Evolutionary conservation across 768 basidiomycete species (phyloP), one percentile per base, ranked within the genome.

Genomic region (Lactifluus echinatus): DNA sequence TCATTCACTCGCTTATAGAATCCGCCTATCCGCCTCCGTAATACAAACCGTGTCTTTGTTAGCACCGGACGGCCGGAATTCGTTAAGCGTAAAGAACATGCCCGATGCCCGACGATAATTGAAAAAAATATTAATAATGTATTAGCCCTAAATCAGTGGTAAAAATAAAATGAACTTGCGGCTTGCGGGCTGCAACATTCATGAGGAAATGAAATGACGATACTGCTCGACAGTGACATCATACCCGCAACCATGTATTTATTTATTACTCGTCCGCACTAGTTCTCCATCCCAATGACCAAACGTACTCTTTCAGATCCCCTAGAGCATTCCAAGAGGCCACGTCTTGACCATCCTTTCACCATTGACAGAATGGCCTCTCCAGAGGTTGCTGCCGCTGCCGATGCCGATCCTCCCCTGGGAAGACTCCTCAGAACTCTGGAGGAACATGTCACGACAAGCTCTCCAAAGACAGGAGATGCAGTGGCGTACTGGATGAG

Each of bases 401-500:
- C 75, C 1, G 86, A 90, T 66, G 75, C 74, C 33, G 72, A 85
- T 57, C 82, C 84, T 2, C 92, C 92, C 14, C 70, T 90, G 39
- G 65, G 69, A 15, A 77, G 76, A 64, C 73, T 94, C 8, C 70
- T 79, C 47, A 64, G 78, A 23, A 73, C 77, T 0, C 60, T 83
- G 45, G 64, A 72, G 45, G 64, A 72, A 44, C 56, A 68, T 34
- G 68, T 17, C 26, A 8, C 29, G 5, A 21, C 33, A 6, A 29
- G 3, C 67, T 75, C 23, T 54, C 58, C 7, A 42, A 53, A 37
- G 34, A 76, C 74, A 33, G 83, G 87, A 2, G 75, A 79, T 12
- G 79, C 79, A 2, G 78, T 94, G 0, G 80, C 93, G 0, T 94
- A 90, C 68, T 96, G 93, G 94, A 94, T 95, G 92, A 75, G 93